Evolutionary conservation across 2,329 filamentous ascomycete species (phyloP).

Genomic region (Arthrobotrys sinensis): DNA sequence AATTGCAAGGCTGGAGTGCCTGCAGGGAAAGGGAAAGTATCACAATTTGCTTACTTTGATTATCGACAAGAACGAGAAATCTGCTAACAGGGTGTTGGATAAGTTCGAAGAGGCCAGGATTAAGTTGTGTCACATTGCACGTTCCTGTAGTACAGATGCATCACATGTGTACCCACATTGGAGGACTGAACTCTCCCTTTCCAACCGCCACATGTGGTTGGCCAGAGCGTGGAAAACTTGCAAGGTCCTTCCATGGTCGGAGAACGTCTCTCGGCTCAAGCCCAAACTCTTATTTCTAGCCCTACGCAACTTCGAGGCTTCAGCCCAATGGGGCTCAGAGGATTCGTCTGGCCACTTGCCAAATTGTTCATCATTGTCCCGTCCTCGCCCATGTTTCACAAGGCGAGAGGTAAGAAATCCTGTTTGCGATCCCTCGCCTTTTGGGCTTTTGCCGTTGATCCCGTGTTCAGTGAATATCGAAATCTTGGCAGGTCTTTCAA

Average conservation of each 20-base stretch:
- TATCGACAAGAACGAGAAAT: slow-evolving; percentile 5
- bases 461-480: slow-evolving; percentile 36
- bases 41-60: slow-evolving; percentile 15
- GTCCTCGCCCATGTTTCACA: slow-evolving; percentile 49
- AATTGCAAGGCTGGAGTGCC: slow-evolving; percentile 22
- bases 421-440: slow-evolving; percentile 41
- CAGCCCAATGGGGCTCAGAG: slow-evolving; percentile 55
- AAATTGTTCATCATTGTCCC: slow-evolving; percentile 24
- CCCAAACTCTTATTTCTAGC: slow-evolving; percentile 57
- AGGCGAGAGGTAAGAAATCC: slow-evolving; percentile 41
- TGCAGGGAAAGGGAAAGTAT: slow-evolving; percentile 29
- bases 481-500: slow-evolving; percentile 41
- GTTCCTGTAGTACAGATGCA: slow-evolving; percentile 49
- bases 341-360: slow-evolving; percentile 38
- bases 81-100: slow-evolving; percentile 25
- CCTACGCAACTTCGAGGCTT: slow-evolving; percentile 29
- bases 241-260: slow-evolving; percentile 50
- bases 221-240: slow-evolving; percentile 18
- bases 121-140: slow-evolving; percentile 55
- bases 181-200: slow-evolving; percentile 31
- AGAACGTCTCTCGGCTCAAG: slow-evolving; percentile 41
- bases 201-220: slow-evolving; percentile 32
- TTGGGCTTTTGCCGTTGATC: slow-evolving; percentile 43
- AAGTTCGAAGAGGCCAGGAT: slow-evolving; percentile 39
- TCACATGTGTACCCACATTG: slow-evolving; percentile 56